These are phyloP conservation scores for Panicum hallii DNA, from an alignment of 202 grass and related monocot genomes.

Conservation along the genomic window DNA sequence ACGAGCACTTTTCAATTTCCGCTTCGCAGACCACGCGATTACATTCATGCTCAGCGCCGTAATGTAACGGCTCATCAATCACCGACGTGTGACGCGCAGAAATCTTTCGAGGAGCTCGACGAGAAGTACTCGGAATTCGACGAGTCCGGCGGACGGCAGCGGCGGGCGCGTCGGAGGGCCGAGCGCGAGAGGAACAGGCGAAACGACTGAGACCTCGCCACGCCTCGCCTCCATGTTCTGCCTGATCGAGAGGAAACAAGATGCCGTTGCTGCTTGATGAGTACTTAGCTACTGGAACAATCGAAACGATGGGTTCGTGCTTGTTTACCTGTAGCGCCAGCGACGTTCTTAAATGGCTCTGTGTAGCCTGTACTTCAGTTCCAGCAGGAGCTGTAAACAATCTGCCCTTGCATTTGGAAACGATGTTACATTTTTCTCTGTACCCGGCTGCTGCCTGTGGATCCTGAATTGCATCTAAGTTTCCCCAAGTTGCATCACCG, in stretches of 20 bases:
- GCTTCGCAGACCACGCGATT: background rate
- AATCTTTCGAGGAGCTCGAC: conserved; percentile 75
- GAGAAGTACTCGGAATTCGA: conserved; percentile 55
- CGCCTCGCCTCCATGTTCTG: background rate
- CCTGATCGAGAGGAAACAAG: background rate
- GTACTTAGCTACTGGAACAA: background rate
- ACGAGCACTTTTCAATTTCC: background rate
- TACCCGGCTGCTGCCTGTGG: background rate
- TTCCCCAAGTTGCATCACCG: background rate
- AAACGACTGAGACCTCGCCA: conserved; percentile 2
- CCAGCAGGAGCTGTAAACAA: background rate
- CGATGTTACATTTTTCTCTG: background rate
- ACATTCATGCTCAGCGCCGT: background rate
- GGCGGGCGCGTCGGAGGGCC: conserved; percentile 68
- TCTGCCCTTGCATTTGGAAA: background rate
- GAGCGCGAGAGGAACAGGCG: conserved; percentile 60
- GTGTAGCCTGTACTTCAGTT: background rate
- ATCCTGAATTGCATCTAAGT: background rate
- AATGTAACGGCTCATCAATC: too few relatives aligned
- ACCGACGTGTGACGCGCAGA: conserved; percentile 38
- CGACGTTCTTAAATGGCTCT: background rate
- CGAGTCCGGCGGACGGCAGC: conserved; percentile 53
- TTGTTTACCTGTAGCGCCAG: background rate
- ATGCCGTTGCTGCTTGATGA: background rate
- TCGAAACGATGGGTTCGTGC: background rate